These are phyloP conservation scores for Nigrograna mackinnonii DNA, from an alignment of 2,329 filamentous ascomycete genomes.

Conservation along the genomic window DNA sequence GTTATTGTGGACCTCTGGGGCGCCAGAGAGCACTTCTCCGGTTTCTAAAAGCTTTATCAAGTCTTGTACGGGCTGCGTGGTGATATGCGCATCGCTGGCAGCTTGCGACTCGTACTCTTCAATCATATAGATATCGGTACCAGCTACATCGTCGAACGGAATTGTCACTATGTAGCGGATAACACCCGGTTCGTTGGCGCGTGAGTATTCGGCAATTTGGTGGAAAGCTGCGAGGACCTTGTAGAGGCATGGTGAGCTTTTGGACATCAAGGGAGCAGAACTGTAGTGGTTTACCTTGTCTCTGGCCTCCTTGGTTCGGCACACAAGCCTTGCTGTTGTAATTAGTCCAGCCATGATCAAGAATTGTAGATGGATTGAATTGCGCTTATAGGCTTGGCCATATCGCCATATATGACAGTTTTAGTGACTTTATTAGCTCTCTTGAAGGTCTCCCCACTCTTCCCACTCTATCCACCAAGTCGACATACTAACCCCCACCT, in stretches of 20 bases:
- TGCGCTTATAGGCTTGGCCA: too few relatives aligned
- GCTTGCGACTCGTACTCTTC: constrained; percentile 28
- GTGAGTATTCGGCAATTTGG: constrained; percentile 24
- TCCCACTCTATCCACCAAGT: too few relatives aligned
- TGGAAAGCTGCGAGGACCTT: constrained; percentile 22
- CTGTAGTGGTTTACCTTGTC: constrained; percentile 12
- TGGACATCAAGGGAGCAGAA: too few relatives aligned
- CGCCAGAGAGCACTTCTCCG: constrained; percentile 18
- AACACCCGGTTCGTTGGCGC: constrained; percentile 22
- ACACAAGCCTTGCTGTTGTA: constrained; percentile 22
- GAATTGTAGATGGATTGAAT: too few relatives aligned
- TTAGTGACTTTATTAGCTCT: too few relatives aligned
- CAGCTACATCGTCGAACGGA: constrained; percentile 14
- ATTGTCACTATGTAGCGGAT: constrained; percentile 25
- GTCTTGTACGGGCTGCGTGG: constrained; percentile 22
- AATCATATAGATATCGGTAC: constrained; percentile 28
- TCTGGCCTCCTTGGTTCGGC: constrained; percentile 14
- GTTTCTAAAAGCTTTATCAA: constrained; percentile 22
- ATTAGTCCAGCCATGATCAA: constrained; percentile 25
- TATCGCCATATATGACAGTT: too few relatives aligned
- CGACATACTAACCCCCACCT: too few relatives aligned
- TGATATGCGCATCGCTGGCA: constrained; percentile 22
- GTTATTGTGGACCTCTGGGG: constrained; percentile 23
- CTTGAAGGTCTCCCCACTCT: too few relatives aligned
- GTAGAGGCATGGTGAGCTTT: too few relatives aligned